A percentile compares a stretch with the other conserved stretches of the same genome.
Conservation (phyloP, 371 early-diverging fungal genomes). For the Apophysomyces elegans region DNA sequence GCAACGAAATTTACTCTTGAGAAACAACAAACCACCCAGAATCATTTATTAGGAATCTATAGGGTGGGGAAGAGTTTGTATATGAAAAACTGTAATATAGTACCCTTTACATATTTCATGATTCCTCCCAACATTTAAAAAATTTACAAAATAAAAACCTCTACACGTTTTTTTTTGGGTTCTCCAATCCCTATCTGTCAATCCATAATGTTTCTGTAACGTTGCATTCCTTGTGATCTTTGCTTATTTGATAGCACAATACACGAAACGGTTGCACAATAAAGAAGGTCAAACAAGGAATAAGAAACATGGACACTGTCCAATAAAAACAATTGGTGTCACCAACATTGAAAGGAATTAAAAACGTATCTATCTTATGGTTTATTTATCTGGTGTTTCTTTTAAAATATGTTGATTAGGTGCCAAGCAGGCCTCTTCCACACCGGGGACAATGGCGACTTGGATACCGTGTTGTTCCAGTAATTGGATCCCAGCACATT, state of each 20-base stretch:
- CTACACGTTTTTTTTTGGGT: background rate
- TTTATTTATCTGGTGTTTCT: background rate
- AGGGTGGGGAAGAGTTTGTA: slow-evolving; percentile 12
- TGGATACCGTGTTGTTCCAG: slow-evolving; percentile 66
- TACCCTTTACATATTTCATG: slow-evolving; percentile 4
- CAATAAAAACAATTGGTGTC: too few species aligned
- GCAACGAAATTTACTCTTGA: background rate
- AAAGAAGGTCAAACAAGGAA: too few species aligned
- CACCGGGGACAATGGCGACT: slow-evolving; percentile 67
- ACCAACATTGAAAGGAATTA: too few species aligned
- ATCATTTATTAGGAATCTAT: slow-evolving; percentile 3
- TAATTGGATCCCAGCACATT: slow-evolving; percentile 67
- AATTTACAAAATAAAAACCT: background rate
- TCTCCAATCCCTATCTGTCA: background rate
- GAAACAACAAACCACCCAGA: slow-evolving; percentile 12
- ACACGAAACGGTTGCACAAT: too few species aligned
- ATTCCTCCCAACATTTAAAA: slow-evolving; percentile 7
- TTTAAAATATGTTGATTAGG: slow-evolving; percentile 71
- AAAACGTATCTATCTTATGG: too few species aligned
- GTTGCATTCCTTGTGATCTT: too few species aligned
- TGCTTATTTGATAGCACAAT: too few species aligned
- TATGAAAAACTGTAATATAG: slow-evolving; percentile 1
- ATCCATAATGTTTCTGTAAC: too few species aligned
- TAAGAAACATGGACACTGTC: too few species aligned
- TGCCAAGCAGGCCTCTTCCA: slow-evolving; percentile 72